phyloP scores from a whole-genome alignment of 192 early-diverging fungal genomes.

The Glomus cerebriforme region DNA sequence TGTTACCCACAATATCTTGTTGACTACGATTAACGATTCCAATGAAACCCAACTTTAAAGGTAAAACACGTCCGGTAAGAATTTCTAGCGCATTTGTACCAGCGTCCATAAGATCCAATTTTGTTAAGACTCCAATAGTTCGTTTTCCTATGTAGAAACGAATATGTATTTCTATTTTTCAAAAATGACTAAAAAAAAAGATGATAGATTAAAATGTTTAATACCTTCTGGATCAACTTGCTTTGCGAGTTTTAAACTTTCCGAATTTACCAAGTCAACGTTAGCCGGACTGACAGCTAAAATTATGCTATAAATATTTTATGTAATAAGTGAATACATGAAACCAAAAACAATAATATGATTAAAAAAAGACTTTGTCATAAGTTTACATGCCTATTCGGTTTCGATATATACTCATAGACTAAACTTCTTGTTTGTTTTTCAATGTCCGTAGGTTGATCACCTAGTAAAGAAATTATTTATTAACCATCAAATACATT shows the following conservation, averaged over 20 bases:
- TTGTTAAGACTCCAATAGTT: conserved; percentile 80
- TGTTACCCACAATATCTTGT: conserved; percentile 71
- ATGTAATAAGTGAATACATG: no score
- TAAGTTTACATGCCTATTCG: conserved; percentile 71
- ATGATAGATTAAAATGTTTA: neutral
- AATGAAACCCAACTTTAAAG: conserved; percentile 78
- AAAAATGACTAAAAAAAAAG: conserved; percentile 2
- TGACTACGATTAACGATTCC: conserved; percentile 84
- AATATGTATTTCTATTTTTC: neutral
- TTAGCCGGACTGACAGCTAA: conserved; percentile 83
- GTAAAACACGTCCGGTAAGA: conserved; percentile 73
- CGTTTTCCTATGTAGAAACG: conserved; percentile 41
- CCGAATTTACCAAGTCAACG: conserved; percentile 79
- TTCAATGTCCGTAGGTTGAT: conserved; percentile 83
- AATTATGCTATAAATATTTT: conserved; percentile 64
- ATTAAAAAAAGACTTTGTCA: no score
- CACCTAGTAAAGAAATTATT: conserved; percentile 55
- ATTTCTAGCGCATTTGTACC: conserved; percentile 83
- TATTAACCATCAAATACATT: neutral
- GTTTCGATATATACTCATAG: conserved; percentile 77
- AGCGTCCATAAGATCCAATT: conserved; percentile 84
- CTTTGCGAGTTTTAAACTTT: conserved; percentile 83
- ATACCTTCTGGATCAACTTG: conserved; percentile 80
- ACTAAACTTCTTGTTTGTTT: conserved; percentile 76
- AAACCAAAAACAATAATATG: no score